Base-by-base conservation (phyloP, 306 rosid genomes). In the Rosa rugosa region DNA sequence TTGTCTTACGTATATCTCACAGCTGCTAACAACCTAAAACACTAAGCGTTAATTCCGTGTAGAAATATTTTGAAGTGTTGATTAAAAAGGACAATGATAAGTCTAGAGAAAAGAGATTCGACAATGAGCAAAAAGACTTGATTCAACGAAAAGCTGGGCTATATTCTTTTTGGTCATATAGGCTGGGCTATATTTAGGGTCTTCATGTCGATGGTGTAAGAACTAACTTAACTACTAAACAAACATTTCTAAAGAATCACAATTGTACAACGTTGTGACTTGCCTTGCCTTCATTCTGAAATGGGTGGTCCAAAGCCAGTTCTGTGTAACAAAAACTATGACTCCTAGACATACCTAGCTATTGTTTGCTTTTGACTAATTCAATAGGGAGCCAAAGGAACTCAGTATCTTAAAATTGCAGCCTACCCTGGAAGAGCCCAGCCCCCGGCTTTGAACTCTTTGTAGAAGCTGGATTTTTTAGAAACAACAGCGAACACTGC, bases 401-500 rank as follows among this genome's bases (percentile, higher is more conserved):
- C 23, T 63, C 9, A 6, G 69, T 31, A 34, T 27, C 69, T 8
- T 34, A 8, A 8, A 66, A 66, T 17, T 1, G 64, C 67, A 42
- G 71, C 80, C 66, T 56, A 66, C 73, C 83, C 82, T 40, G 97
- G 98, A 82, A 88, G 93, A 77, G 82, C 69, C 99, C 99, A 95
- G 53, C 84, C 80, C 75, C 98, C 97, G 38, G 95, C 86, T 84
- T 89, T 91, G 97, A 95, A 95, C 80, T 88, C 88, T 73, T 81
- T 59, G 70, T 90, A 93, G 84, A 95, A 95, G 84, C 81, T 84
- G 73, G 99, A 90, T 53, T 79, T 79, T 87, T 87, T 90, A 25
- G 98, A 91, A 77, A 95, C 94, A 50, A 89, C 96, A 79, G 85
- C 90, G 85, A 93, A 93, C 57, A 95, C 99, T 93, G 98, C 91